Evolutionary conservation across 495 filamentous ascomycete genomes (phyloP).

Genomic region (Haplographium delicatum): DNA sequence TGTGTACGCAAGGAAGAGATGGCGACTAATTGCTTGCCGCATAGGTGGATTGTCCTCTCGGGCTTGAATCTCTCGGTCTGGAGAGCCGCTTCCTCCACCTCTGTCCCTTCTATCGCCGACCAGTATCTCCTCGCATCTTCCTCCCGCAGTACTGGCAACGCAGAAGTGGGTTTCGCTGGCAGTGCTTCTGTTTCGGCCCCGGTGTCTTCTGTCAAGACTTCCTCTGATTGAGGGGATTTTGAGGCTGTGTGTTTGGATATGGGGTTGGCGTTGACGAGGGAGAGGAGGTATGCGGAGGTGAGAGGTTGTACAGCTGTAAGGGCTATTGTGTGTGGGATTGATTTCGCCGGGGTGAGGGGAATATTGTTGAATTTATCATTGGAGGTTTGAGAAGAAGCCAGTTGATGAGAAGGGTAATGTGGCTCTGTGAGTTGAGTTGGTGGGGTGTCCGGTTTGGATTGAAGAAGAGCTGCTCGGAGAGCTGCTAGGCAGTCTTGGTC

Average conservation of each 20-base stretch:
- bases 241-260: background rate
- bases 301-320: conserved; percentile 16
- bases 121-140: conserved; percentile 18
- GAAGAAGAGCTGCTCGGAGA: conserved; percentile 27
- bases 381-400: background rate
- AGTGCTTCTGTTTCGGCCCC: background rate
- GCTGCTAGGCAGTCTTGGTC: conserved; percentile 22
- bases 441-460: conserved; percentile 32
- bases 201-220: too few species aligned
- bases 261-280: conserved; percentile 10
- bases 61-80: too few species aligned
- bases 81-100: background rate
- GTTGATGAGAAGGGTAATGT: conserved; percentile 16
- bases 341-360: conserved; percentile 17
- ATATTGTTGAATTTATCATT: conserved; percentile 25
- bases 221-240: background rate
- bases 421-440: conserved; percentile 25
- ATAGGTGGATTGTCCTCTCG: background rate
- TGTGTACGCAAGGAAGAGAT: too few species aligned
- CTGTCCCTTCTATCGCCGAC: background rate
- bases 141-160: conserved; percentile 14
- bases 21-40: background rate
- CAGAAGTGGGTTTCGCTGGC: conserved; percentile 15
- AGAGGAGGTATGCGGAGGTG: conserved; percentile 20
- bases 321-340: conserved; percentile 4